Evolutionary conservation across 768 basidiomycete genomes (phyloP).

Genomic region (Mycena filopes): DNA sequence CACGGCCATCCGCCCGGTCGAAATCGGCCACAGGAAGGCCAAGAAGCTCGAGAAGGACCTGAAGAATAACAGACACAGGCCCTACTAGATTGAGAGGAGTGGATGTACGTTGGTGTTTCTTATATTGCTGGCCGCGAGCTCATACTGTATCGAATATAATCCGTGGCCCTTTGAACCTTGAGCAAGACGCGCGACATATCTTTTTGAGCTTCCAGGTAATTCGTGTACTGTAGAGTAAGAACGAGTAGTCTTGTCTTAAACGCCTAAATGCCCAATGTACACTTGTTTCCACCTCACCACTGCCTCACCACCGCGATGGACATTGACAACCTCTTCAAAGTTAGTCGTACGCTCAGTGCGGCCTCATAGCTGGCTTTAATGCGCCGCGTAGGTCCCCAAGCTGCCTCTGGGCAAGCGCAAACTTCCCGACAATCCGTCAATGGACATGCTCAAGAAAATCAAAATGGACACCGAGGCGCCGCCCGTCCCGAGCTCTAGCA

Average conservation of each 20-base stretch:
- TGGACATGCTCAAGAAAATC: conserved; percentile 87
- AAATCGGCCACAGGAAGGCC: conserved; percentile 94
- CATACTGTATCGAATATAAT: conserved; percentile 33
- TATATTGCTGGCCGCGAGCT: conserved; percentile 19
- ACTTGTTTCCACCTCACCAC: neutral
- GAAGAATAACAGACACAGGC: conserved; percentile 91
- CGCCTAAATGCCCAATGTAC: too few relatives aligned
- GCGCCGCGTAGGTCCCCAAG: conserved; percentile 66
- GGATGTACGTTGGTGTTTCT: conserved; percentile 29
- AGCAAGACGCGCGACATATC: neutral
- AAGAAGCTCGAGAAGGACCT: conserved; percentile 88
- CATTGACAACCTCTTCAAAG: conserved; percentile 65
- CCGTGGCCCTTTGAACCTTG: neutral
- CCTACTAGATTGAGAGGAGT: conserved; percentile 63
- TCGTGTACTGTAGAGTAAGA: neutral
- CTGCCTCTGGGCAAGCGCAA: conserved; percentile 77
- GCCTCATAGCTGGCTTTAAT: conserved; percentile 11
- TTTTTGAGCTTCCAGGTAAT: neutral
- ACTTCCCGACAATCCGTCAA: conserved; percentile 79
- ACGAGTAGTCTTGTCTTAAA: neutral
- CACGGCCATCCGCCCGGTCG: conserved; percentile 87
- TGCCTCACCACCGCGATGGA: conserved; percentile 49
- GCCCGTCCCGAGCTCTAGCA: conserved; percentile 23
- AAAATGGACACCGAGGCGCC: conserved; percentile 57
- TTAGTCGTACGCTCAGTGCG: neutral